Evolutionary conservation across 1,284 basidiomycete species (phyloP).

Genomic region (Cronartium ribicola): DNA sequence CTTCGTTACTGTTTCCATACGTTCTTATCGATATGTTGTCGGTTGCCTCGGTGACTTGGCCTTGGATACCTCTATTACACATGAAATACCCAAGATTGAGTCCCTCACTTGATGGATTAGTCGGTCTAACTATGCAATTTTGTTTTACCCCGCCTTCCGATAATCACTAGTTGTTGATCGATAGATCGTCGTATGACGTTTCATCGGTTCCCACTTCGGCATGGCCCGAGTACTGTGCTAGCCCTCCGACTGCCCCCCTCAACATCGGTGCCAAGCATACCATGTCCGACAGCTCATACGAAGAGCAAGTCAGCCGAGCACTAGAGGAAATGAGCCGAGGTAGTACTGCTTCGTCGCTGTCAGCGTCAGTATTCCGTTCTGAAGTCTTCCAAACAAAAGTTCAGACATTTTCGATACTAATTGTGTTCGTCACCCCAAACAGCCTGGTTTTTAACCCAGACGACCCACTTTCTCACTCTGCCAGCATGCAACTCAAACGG

Average conservation of each 20-base stretch:
- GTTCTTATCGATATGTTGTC: neutral
- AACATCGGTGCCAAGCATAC: neutral
- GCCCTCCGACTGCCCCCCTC: neutral
- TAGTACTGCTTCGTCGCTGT: constrained; percentile 1
- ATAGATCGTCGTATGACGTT: neutral
- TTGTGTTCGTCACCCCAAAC: neutral
- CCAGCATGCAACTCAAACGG: neutral
- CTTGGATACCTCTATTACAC: neutral
- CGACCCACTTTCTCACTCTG: neutral
- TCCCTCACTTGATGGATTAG: neutral
- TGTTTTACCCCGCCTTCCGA: constrained; percentile 1
- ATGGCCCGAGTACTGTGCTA: neutral
- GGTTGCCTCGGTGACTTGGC: neutral
- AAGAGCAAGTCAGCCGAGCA: constrained; percentile 4
- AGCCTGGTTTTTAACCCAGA: neutral
- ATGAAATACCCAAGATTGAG: neutral
- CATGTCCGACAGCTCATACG: neutral
- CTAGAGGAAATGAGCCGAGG: constrained; percentile 4
- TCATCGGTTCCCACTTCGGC: neutral
- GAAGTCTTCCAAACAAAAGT: neutral
- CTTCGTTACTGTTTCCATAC: neutral
- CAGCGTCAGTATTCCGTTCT: neutral
- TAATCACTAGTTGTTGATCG: neutral
- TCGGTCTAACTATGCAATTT: neutral
- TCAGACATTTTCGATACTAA: neutral